Evolutionary conservation across 2,329 filamentous ascomycete genomes (phyloP).

Genomic region (Aspergillus aculeatus): DNA sequence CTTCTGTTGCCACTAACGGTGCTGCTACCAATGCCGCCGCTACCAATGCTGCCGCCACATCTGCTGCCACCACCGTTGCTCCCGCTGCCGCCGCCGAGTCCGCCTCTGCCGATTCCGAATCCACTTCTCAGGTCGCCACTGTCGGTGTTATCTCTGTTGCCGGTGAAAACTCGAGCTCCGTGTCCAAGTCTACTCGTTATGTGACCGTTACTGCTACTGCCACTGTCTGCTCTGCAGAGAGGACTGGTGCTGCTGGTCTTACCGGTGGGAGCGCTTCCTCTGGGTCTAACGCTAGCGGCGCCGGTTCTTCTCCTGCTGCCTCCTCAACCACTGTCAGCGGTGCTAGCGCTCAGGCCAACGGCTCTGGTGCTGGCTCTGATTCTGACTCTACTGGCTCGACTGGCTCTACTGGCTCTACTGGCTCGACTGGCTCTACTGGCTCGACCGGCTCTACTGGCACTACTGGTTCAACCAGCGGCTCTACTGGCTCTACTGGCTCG

Average conservation of each 20-base stretch:
- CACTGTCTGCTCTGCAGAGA: slow-evolving; percentile 20
- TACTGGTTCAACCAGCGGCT: no score
- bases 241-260: slow-evolving; percentile 1
- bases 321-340: not conserved
- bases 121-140: not conserved
- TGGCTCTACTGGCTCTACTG: not conserved
- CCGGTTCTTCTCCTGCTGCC: not conserved
- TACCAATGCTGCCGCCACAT: not conserved
- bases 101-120: not conserved
- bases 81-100: not conserved
- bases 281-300: not conserved
- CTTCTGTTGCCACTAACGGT: not conserved
- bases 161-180: not conserved
- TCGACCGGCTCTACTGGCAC: not conserved
- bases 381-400: not conserved
- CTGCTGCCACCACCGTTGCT: not conserved
- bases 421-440: not conserved
- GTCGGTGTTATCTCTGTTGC: not conserved
- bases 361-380: not conserved
- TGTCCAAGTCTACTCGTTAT: slow-evolving; percentile 11
- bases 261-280: not conserved
- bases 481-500: not conserved
- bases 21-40: not conserved
- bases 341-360: not conserved
- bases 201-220: slow-evolving; percentile 18